phyloP scores from a whole-genome alignment of 2,329 filamentous ascomycete species.

The Tricladium varicosporioides region DNA sequence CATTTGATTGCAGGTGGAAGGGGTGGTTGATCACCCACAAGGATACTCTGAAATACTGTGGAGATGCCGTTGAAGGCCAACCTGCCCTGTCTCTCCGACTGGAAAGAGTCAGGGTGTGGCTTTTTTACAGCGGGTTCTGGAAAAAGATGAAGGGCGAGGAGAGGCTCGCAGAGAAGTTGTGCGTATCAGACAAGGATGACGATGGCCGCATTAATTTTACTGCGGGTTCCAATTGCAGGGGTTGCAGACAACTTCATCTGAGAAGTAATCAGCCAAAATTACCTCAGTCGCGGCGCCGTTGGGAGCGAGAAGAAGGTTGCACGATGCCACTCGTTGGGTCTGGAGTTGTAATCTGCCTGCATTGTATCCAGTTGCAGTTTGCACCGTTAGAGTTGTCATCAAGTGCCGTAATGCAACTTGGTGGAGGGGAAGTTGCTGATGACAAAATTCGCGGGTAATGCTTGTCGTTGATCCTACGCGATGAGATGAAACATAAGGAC shows the following conservation, averaged over 20 bases:
- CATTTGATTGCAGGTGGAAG: conserved; percentile 35
- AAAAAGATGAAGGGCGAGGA: conserved; percentile 13
- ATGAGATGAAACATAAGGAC: conserved; percentile 12
- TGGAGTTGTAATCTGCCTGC: not conserved
- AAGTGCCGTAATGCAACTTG: not conserved
- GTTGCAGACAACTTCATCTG: conserved; percentile 12
- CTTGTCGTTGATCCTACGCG: conserved; percentile 8
- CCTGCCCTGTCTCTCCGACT: not conserved
- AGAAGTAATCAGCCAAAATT: conserved; percentile 20
- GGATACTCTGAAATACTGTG: conserved; percentile 31
- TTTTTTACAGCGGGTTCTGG: conserved; percentile 15
- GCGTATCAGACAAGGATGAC: conserved; percentile 18
- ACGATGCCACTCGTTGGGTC: conserved; percentile 3
- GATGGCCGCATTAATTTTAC: conserved; percentile 26
- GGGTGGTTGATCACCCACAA: conserved; percentile 42
- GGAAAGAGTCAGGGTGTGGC: conserved; percentile 2
- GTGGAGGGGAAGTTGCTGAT: too few relatives aligned
- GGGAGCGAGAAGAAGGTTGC: not conserved
- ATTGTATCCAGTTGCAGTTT: not conserved
- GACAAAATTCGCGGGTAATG: not conserved
- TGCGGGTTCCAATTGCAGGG: conserved; percentile 19
- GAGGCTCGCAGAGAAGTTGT: conserved; percentile 3
- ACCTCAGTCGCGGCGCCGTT: conserved; percentile 3
- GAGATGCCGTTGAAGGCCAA: conserved; percentile 14
- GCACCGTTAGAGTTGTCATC: not conserved